Evolutionary conservation across 2,329 filamentous ascomycete genomes (phyloP).

Genomic region (Cladosporium sp.): DNA sequence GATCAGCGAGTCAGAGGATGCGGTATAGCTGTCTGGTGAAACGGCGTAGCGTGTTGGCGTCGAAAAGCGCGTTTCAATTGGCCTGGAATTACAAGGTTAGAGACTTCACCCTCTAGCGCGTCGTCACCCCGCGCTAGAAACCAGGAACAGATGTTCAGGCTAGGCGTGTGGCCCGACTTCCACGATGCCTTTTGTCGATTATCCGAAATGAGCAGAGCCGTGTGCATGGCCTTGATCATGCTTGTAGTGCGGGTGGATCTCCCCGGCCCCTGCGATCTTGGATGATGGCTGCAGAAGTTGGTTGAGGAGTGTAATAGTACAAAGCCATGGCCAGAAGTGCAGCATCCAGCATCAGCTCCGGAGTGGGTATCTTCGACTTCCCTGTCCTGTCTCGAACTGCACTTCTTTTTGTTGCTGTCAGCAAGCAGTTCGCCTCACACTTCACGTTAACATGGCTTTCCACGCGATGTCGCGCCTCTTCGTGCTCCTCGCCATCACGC

Average conservation of each 20-base stretch:
- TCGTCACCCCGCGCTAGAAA: constrained; percentile 11
- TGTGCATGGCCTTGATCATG: constrained; percentile 7
- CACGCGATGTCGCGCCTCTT: constrained; percentile 12
- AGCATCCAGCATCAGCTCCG: neutral
- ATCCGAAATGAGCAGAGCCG: constrained; percentile 18
- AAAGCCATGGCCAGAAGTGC: constrained; percentile 5
- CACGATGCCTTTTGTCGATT: neutral
- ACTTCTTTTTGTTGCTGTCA: neutral
- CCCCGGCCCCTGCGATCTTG: neutral
- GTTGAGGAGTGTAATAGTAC: neutral
- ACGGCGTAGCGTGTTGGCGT: constrained; percentile 7
- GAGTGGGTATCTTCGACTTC: constrained; percentile 2
- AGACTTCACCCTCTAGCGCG: constrained; percentile 3
- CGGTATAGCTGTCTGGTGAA: constrained; percentile 18
- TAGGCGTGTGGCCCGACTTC: constrained; percentile 15
- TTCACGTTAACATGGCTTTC: constrained; percentile 2
- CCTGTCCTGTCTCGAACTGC: neutral
- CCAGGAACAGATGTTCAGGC: constrained; percentile 12
- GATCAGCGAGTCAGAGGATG: neutral
- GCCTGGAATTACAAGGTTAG: neutral
- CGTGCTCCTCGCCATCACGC: constrained; percentile 16
- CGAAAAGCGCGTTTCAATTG: constrained; percentile 12
- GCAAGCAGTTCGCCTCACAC: neutral
- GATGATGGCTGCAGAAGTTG: constrained; percentile 9
- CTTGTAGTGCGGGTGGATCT: neutral